A percentile compares a stretch with the other conserved stretches of the same genome.
phyloP scores from a whole-genome alignment of 305 asterid species.

The Euphrasia arctica region DNA sequence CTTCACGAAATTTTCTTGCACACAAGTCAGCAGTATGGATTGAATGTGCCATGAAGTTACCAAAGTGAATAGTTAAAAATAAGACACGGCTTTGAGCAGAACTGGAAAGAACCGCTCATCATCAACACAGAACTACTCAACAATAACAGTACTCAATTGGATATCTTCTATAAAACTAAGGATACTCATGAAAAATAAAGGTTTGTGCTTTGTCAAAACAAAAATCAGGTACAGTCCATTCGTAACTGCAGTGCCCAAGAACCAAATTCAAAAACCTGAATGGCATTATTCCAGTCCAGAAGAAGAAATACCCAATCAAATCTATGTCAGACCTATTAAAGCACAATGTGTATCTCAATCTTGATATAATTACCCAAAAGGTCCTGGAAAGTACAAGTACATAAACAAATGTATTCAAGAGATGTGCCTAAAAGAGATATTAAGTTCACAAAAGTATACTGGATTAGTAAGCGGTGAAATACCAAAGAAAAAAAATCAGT shows the following conservation, averaged over 20 bases:
- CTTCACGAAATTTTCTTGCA: constrained; percentile 18
- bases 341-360: constrained; percentile 9
- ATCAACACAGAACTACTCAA: constrained; percentile 1
- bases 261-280: constrained; percentile 4
- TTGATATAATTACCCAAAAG: constrained; percentile 7
- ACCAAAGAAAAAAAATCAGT: too few relatives aligned
- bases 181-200: constrained; percentile 1
- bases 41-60: constrained; percentile 7
- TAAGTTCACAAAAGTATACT: not conserved
- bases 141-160: constrained; percentile 18
- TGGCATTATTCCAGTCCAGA: constrained; percentile 12
- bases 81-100: constrained; percentile 2
- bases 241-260: constrained; percentile 4
- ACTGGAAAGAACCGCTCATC: constrained; percentile 7
- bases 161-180: constrained; percentile 1
- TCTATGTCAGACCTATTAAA: constrained; percentile 1
- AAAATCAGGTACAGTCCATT: constrained; percentile 10
- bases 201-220: constrained; percentile 10
- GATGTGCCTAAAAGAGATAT: constrained; percentile 15
- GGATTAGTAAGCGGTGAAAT: too few relatives aligned
- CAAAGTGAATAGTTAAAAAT: not conserved
- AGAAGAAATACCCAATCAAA: constrained; percentile 12
- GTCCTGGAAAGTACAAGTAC: constrained; percentile 1
- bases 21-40: constrained; percentile 14
- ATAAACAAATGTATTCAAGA: constrained; percentile 10